Evolutionary conservation across 1,139 yeast species (phyloP).

Genomic region (Taphrina confusa): DNA sequence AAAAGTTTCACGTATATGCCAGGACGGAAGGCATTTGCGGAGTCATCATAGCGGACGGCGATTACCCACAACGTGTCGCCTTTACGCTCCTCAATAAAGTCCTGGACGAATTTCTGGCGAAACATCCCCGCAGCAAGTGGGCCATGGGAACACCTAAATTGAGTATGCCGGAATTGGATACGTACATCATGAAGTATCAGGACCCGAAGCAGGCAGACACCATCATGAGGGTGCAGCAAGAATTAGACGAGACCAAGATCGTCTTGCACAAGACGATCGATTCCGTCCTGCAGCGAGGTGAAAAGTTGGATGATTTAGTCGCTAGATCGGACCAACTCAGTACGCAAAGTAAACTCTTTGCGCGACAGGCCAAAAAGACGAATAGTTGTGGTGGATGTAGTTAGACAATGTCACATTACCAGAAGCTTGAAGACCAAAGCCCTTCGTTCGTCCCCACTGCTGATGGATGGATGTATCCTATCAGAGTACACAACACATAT

Average conservation of each 20-base stretch:
- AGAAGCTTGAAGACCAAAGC: too few species aligned
- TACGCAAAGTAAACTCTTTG: slow-evolving; percentile 85
- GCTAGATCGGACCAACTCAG: slow-evolving; percentile 94
- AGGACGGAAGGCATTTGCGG: slow-evolving; percentile 93
- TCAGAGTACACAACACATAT: too few species aligned
- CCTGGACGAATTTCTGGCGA: slow-evolving; percentile 82
- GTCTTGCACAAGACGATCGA: slow-evolving; percentile 95
- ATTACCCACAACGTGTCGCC: slow-evolving; percentile 97
- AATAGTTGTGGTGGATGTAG: slow-evolving; percentile 76
- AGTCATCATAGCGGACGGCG: slow-evolving; percentile 87
- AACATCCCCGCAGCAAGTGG: slow-evolving; percentile 80
- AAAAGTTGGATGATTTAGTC: slow-evolving; percentile 87
- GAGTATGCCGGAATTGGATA: slow-evolving; percentile 61
- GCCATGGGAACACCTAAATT: slow-evolving; percentile 45
- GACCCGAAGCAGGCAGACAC: slow-evolving; percentile 98
- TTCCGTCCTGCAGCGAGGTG: slow-evolving; percentile 92
- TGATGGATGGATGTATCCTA: too few species aligned
- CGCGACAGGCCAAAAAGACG: slow-evolving; percentile 82
- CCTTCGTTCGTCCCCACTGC: too few species aligned
- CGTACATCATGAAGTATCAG: slow-evolving; percentile 79
- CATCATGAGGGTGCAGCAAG: slow-evolving; percentile 95
- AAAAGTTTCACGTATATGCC: slow-evolving; percentile 78
- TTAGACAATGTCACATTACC: neutral
- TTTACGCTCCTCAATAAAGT: slow-evolving; percentile 87
- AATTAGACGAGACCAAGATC: slow-evolving; percentile 94